Percentiles rank a stretch among this genome's conserved stretches.
Evolutionary conservation across 108 stramenopile genomes (phyloP).

Genomic region (Poteriospumella lacustris): DNA sequence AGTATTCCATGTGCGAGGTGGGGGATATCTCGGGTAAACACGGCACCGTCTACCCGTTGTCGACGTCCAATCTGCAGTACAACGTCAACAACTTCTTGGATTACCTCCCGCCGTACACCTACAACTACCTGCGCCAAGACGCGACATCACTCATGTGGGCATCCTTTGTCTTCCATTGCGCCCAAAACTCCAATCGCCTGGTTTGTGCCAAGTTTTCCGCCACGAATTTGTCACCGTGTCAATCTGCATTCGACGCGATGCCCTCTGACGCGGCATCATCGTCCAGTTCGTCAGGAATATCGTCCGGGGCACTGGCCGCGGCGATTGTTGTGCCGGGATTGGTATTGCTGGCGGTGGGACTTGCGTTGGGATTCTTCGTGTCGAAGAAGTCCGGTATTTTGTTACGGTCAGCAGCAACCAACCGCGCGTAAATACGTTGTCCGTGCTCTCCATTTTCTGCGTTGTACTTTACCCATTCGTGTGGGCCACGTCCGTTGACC

Average conservation of each 20-base stretch:
- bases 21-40: neutral
- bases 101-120: neutral
- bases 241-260: neutral
- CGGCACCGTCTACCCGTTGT: too few relatives aligned
- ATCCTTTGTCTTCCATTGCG: neutral
- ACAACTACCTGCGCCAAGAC: neutral
- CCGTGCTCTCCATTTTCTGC: too few relatives aligned
- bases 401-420: too few relatives aligned
- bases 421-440: too few relatives aligned
- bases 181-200: neutral
- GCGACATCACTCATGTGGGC: neutral
- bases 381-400: too few relatives aligned
- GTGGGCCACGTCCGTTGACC: too few relatives aligned
- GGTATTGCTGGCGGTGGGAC: too few relatives aligned
- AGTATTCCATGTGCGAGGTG: neutral
- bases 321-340: too few relatives aligned
- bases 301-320: too few relatives aligned
- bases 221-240: neutral
- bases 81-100: neutral
- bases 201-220: neutral
- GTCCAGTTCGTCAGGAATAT: too few relatives aligned
- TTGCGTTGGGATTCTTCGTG: too few relatives aligned
- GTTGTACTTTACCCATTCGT: too few relatives aligned
- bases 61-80: neutral
- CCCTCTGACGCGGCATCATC: neutral